Evolutionary conservation across 75 land plant genomes (phyloP).

Genomic region (Pinus tabuliformis): DNA sequence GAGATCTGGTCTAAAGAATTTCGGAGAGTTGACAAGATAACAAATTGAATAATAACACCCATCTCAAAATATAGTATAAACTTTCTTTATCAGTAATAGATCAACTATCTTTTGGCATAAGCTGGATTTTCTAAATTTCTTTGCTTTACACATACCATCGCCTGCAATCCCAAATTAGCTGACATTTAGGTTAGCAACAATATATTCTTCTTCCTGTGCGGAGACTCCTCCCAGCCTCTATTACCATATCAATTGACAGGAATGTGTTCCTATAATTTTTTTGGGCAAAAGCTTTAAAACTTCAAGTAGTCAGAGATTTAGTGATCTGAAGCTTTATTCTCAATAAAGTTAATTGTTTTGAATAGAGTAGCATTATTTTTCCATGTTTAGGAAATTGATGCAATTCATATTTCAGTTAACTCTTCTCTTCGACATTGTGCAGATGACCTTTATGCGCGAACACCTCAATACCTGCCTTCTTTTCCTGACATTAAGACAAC

Average conservation of each 20-base stretch:
- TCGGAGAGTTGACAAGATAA: too few relatives aligned
- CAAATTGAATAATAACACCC: too few relatives aligned
- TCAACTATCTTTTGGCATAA: not conserved
- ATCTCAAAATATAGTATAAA: not conserved
- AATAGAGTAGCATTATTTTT: too few relatives aligned
- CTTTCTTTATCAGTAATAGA: not conserved
- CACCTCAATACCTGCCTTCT: too few relatives aligned
- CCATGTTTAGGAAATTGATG: too few relatives aligned
- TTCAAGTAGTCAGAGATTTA: not conserved
- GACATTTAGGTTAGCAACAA: not conserved
- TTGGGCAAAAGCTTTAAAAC: not conserved
- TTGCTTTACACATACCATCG: not conserved
- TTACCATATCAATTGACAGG: not conserved
- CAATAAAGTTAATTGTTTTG: not conserved
- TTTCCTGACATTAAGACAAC: not conserved
- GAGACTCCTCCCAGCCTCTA: not conserved
- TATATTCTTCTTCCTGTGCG: not conserved
- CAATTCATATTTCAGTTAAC: too few relatives aligned
- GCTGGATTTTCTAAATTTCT: not conserved
- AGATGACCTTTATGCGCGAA: too few relatives aligned
- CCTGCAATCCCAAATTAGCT: too few relatives aligned
- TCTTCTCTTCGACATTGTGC: too few relatives aligned
- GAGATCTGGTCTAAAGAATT: too few relatives aligned
- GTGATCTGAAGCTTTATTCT: not conserved
- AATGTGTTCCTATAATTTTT: constrained; percentile 1